phyloP scores from a whole-genome alignment of 2,329 filamentous ascomycete genomes.

The Diaporthe sp. region DNA sequence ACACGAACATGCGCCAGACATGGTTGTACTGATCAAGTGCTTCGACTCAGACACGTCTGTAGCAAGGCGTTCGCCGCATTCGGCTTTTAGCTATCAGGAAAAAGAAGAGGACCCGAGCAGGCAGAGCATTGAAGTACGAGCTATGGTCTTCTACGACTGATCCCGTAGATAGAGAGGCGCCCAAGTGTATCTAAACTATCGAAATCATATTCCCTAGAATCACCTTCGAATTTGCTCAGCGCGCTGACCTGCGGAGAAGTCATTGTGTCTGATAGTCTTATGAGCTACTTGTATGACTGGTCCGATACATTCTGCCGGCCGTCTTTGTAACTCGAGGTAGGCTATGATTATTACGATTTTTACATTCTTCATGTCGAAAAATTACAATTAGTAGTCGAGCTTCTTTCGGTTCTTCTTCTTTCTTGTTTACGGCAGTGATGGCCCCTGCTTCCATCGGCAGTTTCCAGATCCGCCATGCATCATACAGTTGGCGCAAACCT shows the following conservation, averaged over 20 bases:
- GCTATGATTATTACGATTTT: too few species aligned
- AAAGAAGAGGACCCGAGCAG: conserved; percentile 53
- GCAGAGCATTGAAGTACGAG: conserved; percentile 41
- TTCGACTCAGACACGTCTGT: conserved; percentile 63
- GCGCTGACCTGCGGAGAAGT: not conserved
- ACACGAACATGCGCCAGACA: conserved; percentile 62
- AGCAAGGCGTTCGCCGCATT: conserved; percentile 48
- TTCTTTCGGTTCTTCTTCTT: too few species aligned
- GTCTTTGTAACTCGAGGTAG: too few species aligned
- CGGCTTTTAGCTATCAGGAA: conserved; percentile 44
- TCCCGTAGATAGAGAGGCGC: not conserved
- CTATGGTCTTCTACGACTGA: conserved; percentile 29
- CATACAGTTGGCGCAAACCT: not conserved
- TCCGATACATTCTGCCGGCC: too few species aligned
- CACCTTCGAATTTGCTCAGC: not conserved
- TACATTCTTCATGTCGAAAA: too few species aligned
- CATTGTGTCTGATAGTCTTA: too few species aligned
- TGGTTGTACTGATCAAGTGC: conserved; percentile 73
- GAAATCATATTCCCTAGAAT: not conserved
- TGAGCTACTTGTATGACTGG: too few species aligned
- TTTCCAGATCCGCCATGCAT: not conserved
- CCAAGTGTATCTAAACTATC: too few species aligned
- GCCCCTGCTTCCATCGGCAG: not conserved
- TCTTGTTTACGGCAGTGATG: not conserved
- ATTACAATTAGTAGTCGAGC: not conserved